A percentile compares a stretch with the other conserved stretches of the same genome.
Evolutionary conservation across 2,329 filamentous ascomycete species (phyloP).

Genomic region (Talaromyces sp.): DNA sequence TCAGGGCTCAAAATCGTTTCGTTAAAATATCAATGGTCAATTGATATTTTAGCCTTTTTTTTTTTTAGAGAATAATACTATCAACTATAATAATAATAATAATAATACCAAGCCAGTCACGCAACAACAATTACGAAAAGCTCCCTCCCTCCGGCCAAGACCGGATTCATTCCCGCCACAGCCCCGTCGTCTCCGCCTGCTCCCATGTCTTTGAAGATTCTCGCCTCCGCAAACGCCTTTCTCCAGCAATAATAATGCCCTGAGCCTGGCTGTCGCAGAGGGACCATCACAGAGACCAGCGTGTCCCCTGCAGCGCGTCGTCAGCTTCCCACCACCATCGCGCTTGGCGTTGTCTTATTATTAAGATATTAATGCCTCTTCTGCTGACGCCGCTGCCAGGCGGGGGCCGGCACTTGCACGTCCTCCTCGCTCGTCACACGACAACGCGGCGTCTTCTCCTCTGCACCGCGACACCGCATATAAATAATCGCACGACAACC

Average conservation of each 20-base stretch:
- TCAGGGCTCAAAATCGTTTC: no score
- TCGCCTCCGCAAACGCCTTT: neutral
- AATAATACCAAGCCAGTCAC: neutral
- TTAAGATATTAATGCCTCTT: slow-evolving; percentile 6
- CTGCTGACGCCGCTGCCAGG: slow-evolving; percentile 10
- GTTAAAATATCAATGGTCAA: no score
- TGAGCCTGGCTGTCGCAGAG: neutral
- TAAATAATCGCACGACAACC: neutral
- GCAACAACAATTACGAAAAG: neutral
- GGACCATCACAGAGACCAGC: neutral
- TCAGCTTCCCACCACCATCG: neutral
- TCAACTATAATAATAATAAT: no score
- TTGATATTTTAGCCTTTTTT: neutral
- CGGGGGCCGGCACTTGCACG: slow-evolving; percentile 9
- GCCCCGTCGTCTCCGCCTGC: neutral
- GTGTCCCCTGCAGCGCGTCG: neutral
- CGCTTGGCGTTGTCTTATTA: neutral
- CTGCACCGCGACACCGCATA: neutral
- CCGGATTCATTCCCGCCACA: neutral
- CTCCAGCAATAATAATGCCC: neutral
- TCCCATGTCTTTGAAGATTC: no score
- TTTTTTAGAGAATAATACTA: neutral
- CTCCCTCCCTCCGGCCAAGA: neutral
- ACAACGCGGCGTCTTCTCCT: neutral
- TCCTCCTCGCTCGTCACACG: neutral